Base-by-base conservation (phyloP, 768 basidiomycete genomes). In the Leccinum truebloodii region DNA sequence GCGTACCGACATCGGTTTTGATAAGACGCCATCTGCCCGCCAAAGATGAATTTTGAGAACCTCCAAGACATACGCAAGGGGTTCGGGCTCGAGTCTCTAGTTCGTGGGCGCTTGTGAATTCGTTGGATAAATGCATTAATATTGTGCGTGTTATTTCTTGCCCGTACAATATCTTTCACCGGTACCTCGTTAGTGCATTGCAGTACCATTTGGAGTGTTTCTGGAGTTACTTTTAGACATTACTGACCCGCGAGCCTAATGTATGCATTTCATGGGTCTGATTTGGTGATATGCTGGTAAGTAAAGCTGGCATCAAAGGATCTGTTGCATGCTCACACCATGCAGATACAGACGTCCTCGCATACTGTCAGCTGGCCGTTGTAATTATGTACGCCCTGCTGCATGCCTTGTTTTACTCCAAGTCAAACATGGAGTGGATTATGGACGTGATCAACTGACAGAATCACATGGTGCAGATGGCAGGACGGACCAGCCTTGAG, bases 1-100 rank as follows among this genome's bases (percentile, higher is more conserved):
- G 37, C 44, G 13, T 48, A 50, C 48, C 9, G 30, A 62, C 26
- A 12, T 49, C 30, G 6, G 5, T 13, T 35, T 35, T 14, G 14
- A 35, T 35, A 22, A 22, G 35, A 35, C 35, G 14, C 34, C 12
- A 35, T 35, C 10, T 92, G 58, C 7, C 97, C 97, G 3, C 97
- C 96, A 1, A 84, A 83, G 65, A 86, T 89, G 18, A 98, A 98
- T 70, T 99, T 98, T 66, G 96, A 98, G 72, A 97, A 92, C 59
- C 77, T 99, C 16, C 90, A 96, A 71, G 95, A 98, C 72, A 89
- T 98, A 78, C 85, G 92, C 18, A 90, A 88, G 66, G 90, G 90
- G 0, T 76, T 98, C 74, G 81, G 77, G 13, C 76, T 98, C 49
- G 95, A 98, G 93, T 96, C 1, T 93, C 94, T 2, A 91, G 87